Evolutionary conservation across 2,329 filamentous ascomycete genomes (phyloP), one percentile per base, ranked within the genome.

Genomic region (Periconia sp.): DNA sequence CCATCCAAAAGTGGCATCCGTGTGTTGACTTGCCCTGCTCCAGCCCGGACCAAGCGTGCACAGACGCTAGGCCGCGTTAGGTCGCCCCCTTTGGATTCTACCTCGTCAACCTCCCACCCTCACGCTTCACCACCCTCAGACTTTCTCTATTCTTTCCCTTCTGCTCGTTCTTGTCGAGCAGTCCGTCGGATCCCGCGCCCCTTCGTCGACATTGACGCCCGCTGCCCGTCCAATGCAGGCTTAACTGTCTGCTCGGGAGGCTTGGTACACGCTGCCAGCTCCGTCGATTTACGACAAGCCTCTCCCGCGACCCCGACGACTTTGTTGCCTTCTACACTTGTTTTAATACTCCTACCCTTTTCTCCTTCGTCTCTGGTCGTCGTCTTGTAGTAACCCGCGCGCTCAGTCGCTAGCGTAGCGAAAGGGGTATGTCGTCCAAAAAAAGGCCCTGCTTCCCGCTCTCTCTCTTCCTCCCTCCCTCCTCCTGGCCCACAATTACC

Each of bases 181-280:
- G 54, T 53, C 47, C 46, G 17, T 13, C 31, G 16, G 16, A 19
- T 21, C 24, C 15, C 22, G 17, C 31, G 12, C 53, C 40, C 44
- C 29, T 38, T 48, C 49, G 56, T 50, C 55, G 54, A 52, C 60
- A 46, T 43, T 56, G 50, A 52, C 48, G 26, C 50, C 46, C 43
- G 34, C 36, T 45, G 41, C 40, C 37, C 56, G 59, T 57, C 65
- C 65, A 70, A 70, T 70, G 66, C 66, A 63, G 54, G 63, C 61
- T 65, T 70, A 57, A 69, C 48, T 49, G 55, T 52, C 63, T 62
- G 62, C 57, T 57, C 54, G 63, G 63, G 65, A 69, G 65, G 61
- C 63, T 59, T 69, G 65, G 66, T 70, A 63, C 60, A 67, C 65
- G 57, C 63, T 69, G 65, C 65, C 66, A 68, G 63, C 63, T 68